Evolutionary conservation across 140 eudicot species (phyloP), one percentile per base, ranked within the genome.

Genomic region (Senecio squalidus): DNA sequence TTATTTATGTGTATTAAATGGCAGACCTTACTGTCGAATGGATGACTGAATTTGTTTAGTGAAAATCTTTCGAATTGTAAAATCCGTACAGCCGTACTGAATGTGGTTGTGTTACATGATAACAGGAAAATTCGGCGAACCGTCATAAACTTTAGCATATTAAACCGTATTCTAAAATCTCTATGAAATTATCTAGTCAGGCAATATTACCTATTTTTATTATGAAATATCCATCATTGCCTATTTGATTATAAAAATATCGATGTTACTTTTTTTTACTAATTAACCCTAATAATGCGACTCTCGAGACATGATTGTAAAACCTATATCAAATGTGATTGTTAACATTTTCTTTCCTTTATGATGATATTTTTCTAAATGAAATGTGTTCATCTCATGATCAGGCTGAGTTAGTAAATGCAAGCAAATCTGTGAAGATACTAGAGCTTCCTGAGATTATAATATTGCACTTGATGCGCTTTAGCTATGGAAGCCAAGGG

Each of bases 391-490:
- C 21, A 10, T 62, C n/a, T 26, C 15, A 34, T 43, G 31, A 54
- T 70, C 78, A 88, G 96, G 90, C 85, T 14, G 91, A 80, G 66
- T 82, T 84, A 69, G 94, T 84, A 25, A 77, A 79, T 68, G 96
- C 96, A 50, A 84, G 85, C 76, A 88, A 88, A 70, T 88, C 88
- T 11, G 95, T 84, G 4, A 79, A 84, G 76, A 74, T 88, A 24
- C 67, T 74, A 63, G 80, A 80, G 70, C 94, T 84, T 50, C 79
- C 96, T 2, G 76, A 88, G 70, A 72, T 88, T 15, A 73, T 88
- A 77, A 72, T 88, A 64, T 71, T 88, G 75, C 96, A 88, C 36
- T 74, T 88, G 64, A 82, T 88, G 96, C 85, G 96, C 14, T 88
- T 88, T 68, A 81, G 80, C 69, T 88, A 84, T 58, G 95, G 88